Conservation (phyloP, 495 filamentous ascomycete species). For the Talaromyces liani region DNA sequence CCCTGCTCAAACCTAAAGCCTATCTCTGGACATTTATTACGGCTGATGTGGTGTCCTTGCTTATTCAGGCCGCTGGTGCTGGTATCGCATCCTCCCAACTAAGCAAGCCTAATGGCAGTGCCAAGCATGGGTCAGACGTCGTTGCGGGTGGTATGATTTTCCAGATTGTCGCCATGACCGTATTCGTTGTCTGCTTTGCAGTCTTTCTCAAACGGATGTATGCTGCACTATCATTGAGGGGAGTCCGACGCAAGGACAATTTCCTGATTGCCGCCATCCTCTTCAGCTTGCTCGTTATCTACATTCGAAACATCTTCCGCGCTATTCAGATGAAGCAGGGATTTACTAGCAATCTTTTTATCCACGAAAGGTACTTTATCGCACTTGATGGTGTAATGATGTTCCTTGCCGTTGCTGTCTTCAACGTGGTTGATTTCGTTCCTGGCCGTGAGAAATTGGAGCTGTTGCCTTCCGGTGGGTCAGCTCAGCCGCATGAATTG, state of each 20-base stretch:
- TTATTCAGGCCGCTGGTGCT: slow-evolving; percentile 57
- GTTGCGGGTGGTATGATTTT: background rate
- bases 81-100: slow-evolving; percentile 32
- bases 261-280: slow-evolving; percentile 8
- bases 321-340: slow-evolving; percentile 34
- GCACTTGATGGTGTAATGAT: slow-evolving; percentile 31
- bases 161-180: background rate
- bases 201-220: background rate
- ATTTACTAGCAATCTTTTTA: slow-evolving; percentile 34
- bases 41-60: slow-evolving; percentile 55
- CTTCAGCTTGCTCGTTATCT: slow-evolving; percentile 16
- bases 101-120: slow-evolving; percentile 1
- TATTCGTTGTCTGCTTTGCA: background rate
- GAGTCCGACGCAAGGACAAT: background rate
- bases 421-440: too few species aligned
- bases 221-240: background rate
- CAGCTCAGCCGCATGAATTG: too few species aligned
- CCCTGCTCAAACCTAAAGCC: slow-evolving; percentile 31
- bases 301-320: slow-evolving; percentile 30
- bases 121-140: background rate
- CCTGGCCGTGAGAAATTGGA: too few species aligned
- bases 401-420: too few species aligned
- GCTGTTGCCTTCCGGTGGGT: too few species aligned
- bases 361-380: slow-evolving; percentile 32
- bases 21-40: slow-evolving; percentile 47